Base-by-base conservation (phyloP, 2,329 filamentous ascomycete genomes). In the Aspergillus fischeri region DNA sequence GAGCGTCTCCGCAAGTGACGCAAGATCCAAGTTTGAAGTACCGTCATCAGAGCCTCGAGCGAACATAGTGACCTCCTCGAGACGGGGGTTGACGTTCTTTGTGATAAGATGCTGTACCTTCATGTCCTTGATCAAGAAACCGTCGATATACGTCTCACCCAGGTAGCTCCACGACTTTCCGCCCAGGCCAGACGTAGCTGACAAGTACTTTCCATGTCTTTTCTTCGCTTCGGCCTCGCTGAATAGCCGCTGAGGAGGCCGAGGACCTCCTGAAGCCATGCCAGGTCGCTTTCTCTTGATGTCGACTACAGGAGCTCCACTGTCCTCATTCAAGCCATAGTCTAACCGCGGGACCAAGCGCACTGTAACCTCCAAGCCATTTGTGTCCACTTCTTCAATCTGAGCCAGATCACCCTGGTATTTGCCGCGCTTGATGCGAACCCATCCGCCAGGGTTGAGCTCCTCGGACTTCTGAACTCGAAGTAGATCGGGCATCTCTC, bases 401-500 rank as follows among this genome's bases (percentile, higher is more conserved):
- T 96, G 91, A 4, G 91, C 94, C 65, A 99, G 80, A 80, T 99
- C 94, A 21, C 90, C 90, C 44, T 86, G 85, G 75, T 99, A 95
- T 70, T 92, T 89, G 48, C 87, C 83, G 54, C 90, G 85, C 71
- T 86, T 88, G 62, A 97, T 86, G 62, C 94, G 91, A 52, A 97
- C 93, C 83, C 94, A 99, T 41, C 91, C 91, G 62, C 93, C 93
- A 9, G 89, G 89, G 65, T 94, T 86, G 35, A 99, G 80, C 27
- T 87, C 86, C 50, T 92, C 90, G 2, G 89, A 93, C 78, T 96
- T 96, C 59, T 86, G 87, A 28, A 96, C 91, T 52, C 92, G 86
- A 20, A 99, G 81, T n/a, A 99, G 83, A 75, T 97, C 94, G 1
- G 94, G 93, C 87, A 97, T 96, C 75, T 99, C 94, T 73, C 96